Evolutionary conservation across 768 basidiomycete genomes (phyloP).

Genomic region (Lactarius hatsudake): DNA sequence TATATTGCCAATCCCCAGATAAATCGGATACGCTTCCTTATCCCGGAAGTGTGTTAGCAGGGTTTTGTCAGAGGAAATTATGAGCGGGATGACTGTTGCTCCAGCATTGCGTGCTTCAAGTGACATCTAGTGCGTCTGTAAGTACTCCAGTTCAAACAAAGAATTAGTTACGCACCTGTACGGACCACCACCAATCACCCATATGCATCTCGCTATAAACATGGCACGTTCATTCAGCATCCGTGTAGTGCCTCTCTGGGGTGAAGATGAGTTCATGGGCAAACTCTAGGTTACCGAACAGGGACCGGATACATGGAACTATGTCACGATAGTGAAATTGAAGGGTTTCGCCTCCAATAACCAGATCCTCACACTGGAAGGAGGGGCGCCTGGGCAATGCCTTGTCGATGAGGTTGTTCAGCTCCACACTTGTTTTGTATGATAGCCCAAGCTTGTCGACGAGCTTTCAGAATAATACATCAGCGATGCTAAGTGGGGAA

Average conservation of each 20-base stretch:
- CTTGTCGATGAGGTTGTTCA: background rate
- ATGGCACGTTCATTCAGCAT: background rate
- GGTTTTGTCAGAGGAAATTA: background rate
- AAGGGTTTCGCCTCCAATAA: background rate
- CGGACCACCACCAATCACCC: slow-evolving; percentile 11
- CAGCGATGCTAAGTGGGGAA: too few relatives aligned
- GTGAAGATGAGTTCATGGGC: background rate
- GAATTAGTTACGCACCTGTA: slow-evolving; percentile 2
- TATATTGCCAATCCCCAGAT: slow-evolving; percentile 24
- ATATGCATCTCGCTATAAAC: slow-evolving; percentile 7
- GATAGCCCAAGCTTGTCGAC: too few relatives aligned
- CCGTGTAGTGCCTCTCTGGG: background rate
- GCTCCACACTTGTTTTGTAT: background rate
- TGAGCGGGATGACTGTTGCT: background rate
- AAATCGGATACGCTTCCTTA: slow-evolving; percentile 25
- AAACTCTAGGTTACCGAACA: background rate
- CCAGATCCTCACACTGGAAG: background rate
- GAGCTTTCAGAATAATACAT: too few relatives aligned
- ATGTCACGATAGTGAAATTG: background rate
- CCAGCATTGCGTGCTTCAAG: background rate
- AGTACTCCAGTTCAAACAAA: too few relatives aligned
- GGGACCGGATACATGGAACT: background rate
- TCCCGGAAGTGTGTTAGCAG: slow-evolving; percentile 2
- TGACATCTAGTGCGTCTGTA: background rate
- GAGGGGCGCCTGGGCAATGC: background rate